phyloP scores from a whole-genome alignment of 331 rosid genomes.

The Pyrus hybrid region DNA sequence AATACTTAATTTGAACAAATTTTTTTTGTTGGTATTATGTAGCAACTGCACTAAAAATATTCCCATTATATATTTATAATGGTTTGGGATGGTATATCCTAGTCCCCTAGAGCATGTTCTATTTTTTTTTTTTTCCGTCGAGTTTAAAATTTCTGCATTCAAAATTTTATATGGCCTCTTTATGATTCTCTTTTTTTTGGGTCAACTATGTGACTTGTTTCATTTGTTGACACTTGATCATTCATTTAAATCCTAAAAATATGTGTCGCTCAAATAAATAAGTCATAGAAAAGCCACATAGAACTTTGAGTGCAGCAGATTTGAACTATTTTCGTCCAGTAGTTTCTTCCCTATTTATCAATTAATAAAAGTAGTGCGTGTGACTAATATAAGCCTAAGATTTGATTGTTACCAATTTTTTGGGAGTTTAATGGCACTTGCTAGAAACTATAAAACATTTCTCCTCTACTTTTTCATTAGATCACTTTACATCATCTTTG shows the following conservation, averaged over 20 bases:
- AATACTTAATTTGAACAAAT: not conserved
- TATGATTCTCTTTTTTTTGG: too few species aligned
- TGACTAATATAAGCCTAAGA: too few species aligned
- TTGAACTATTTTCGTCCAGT: not conserved
- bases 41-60: not conserved
- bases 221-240: too few species aligned
- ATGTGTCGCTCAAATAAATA: too few species aligned
- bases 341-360: not conserved
- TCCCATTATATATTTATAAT: not conserved
- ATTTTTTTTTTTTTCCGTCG: not conserved
- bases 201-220: too few species aligned
- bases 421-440: not conserved
- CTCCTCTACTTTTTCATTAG: too few species aligned
- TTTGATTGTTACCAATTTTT: not conserved
- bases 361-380: not conserved
- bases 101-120: constrained; percentile 3
- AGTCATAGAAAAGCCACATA: too few species aligned
- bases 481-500: not conserved
- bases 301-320: too few species aligned
- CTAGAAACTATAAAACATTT: not conserved
- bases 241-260: too few species aligned
- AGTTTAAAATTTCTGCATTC: too few species aligned
- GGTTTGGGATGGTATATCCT: constrained; percentile 20
- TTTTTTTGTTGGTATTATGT: constrained; percentile 10
- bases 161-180: too few species aligned